Evolutionary conservation across 352 stramenopile species (phyloP).

Genomic region (Phytopythium litorale): DNA sequence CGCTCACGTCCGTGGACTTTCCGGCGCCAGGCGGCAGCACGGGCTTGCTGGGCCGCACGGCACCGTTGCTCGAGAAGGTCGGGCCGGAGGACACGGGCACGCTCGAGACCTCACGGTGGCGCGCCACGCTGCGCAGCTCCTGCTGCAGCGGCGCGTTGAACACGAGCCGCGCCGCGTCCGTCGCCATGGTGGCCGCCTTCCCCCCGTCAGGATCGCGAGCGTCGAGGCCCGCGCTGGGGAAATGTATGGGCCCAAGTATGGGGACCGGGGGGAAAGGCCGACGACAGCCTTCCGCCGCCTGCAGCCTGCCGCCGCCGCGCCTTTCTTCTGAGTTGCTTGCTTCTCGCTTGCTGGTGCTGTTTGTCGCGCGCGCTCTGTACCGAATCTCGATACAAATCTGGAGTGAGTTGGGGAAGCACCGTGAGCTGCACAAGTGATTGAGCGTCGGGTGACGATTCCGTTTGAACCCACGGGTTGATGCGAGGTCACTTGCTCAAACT

Average conservation of each 20-base stretch:
- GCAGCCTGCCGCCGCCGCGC: not conserved
- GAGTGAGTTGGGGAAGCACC: not conserved
- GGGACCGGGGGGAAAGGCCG: not conserved
- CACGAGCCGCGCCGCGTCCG: constrained; percentile 43
- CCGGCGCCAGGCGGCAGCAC: constrained; percentile 30
- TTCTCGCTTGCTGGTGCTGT: not conserved
- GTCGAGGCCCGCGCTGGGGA: not conserved
- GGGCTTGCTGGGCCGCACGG: constrained; percentile 29
- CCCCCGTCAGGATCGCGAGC: not conserved
- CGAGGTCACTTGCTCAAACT: too few species aligned
- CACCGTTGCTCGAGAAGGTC: constrained; percentile 42
- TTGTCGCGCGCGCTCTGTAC: not conserved
- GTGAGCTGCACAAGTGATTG: not conserved
- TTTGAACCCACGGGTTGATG: not conserved
- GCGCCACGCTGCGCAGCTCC: constrained; percentile 62
- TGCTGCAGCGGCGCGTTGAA: constrained; percentile 77
- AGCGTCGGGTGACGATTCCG: not conserved
- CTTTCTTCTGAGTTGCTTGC: constrained; percentile 1
- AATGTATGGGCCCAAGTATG: not conserved
- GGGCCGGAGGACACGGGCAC: constrained; percentile 17
- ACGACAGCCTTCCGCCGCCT: not conserved
- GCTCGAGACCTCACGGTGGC: constrained; percentile 46
- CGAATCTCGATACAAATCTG: not conserved
- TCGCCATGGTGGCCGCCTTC: constrained; percentile 17
- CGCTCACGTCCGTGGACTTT: constrained; percentile 50